Percentiles rank a stretch among this genome's conserved stretches.
phyloP scores from a whole-genome alignment of 495 filamentous ascomycete genomes.

The Tuber microsphaerosporum region DNA sequence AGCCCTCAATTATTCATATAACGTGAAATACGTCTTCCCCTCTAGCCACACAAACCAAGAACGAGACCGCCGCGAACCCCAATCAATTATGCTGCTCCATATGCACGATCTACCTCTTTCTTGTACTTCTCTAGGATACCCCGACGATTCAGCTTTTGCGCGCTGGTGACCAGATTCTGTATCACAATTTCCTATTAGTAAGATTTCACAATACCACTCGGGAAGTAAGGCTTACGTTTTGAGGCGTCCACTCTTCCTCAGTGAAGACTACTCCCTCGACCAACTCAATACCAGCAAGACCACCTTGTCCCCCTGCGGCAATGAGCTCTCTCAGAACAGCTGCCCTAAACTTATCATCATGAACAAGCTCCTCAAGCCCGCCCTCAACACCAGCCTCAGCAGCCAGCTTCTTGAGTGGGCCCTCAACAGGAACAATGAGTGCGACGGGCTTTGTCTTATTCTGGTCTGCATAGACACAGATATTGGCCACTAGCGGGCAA shows the following conservation, averaged over 20 bases:
- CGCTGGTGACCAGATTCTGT: constrained; percentile 61
- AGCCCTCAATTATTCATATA: not conserved
- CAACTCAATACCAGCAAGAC: constrained; percentile 82
- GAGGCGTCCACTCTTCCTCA: constrained; percentile 95
- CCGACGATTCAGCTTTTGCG: constrained; percentile 68
- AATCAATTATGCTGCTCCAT: constrained; percentile 30
- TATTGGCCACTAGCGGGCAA: constrained; percentile 77
- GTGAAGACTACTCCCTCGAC: constrained; percentile 86
- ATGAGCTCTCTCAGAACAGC: constrained; percentile 81
- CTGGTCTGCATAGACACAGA: constrained; percentile 83
- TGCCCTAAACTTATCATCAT: constrained; percentile 70
- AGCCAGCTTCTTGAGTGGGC: constrained; percentile 77
- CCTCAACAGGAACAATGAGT: constrained; percentile 85
- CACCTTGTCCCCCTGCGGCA: constrained; percentile 62
- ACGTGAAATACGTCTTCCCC: not conserved
- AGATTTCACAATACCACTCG: not conserved
- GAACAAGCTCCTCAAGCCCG: constrained; percentile 68
- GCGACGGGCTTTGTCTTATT: constrained; percentile 80
- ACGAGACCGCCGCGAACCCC: not conserved
- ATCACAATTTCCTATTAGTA: constrained; percentile 32
- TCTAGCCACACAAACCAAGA: not conserved
- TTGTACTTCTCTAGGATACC: constrained; percentile 59
- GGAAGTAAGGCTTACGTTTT: constrained; percentile 64
- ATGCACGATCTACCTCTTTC: constrained; percentile 59
- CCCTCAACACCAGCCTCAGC: constrained; percentile 63